These are phyloP conservation scores for Phanerochaete sordida DNA, from an alignment of 768 basidiomycete species.

Conservation along the genomic window DNA sequence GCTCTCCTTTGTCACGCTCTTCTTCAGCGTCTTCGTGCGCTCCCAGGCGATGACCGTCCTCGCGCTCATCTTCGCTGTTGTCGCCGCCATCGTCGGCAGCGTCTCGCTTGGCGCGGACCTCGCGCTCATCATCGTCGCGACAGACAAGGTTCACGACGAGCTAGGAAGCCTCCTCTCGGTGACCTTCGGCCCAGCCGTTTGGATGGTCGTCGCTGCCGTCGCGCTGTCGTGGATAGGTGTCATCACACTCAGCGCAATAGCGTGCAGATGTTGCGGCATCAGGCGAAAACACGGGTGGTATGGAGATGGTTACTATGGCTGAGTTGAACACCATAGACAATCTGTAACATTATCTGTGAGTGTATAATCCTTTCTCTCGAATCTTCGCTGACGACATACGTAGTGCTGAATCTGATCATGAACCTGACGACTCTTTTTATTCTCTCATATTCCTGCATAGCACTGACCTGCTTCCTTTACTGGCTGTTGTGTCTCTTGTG, in stretches of 20 bases:
- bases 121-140: constrained; percentile 53
- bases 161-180: constrained; percentile 35
- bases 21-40: constrained; percentile 56
- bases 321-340: background rate
- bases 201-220: constrained; percentile 63
- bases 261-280: constrained; percentile 68
- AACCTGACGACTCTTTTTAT: background rate
- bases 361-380: background rate
- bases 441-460: background rate
- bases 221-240: constrained; percentile 58
- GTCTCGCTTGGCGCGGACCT: constrained; percentile 61
- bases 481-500: too few relatives aligned
- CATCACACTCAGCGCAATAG: constrained; percentile 56
- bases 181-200: constrained; percentile 63
- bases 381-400: background rate
- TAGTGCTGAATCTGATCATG: background rate
- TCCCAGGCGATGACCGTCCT: constrained; percentile 54
- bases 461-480: too few relatives aligned
- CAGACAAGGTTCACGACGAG: constrained; percentile 21
- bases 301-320: constrained; percentile 12
- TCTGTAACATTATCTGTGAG: background rate
- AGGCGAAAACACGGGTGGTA: constrained; percentile 28
- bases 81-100: constrained; percentile 51
- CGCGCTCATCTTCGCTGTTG: constrained; percentile 53
- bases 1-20: constrained; percentile 49